Percentiles rank a stretch among this genome's conserved stretches.
Conservation (phyloP, 2,329 filamentous ascomycete genomes). For the Botryosphaeria dothidea region DNA sequence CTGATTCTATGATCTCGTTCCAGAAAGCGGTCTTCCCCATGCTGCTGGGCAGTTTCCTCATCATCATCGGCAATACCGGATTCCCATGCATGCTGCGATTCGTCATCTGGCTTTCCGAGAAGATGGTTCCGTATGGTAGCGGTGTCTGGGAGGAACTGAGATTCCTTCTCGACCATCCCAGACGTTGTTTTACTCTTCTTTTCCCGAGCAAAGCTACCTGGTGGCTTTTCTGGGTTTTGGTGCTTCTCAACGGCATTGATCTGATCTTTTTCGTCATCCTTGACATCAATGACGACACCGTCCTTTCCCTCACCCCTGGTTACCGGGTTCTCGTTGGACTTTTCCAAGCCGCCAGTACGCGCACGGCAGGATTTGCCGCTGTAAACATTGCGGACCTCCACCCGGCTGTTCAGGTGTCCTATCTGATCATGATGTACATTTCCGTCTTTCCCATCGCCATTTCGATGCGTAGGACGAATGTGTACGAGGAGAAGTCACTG, state of each 20-base stretch:
- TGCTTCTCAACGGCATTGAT: slow-evolving; percentile 80
- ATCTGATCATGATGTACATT: slow-evolving; percentile 99
- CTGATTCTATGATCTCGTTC: slow-evolving; percentile 93
- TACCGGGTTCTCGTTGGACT: slow-evolving; percentile 80
- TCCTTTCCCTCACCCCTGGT: slow-evolving; percentile 69
- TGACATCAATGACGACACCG: slow-evolving; percentile 73
- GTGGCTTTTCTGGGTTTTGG: slow-evolving; percentile 89
- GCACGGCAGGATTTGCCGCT: slow-evolving; percentile 86
- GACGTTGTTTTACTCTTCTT: slow-evolving; percentile 91
- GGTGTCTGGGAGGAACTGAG: slow-evolving; percentile 85
- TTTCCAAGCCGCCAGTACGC: slow-evolving; percentile 86
- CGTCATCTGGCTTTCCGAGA: slow-evolving; percentile 80
- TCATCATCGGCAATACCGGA: slow-evolving; percentile 92
- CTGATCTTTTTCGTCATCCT: slow-evolving; percentile 89
- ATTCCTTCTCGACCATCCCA: slow-evolving; percentile 90
- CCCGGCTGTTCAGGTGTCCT: slow-evolving; percentile 89
- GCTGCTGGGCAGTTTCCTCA: slow-evolving; percentile 78
- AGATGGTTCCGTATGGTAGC: slow-evolving; percentile 63
- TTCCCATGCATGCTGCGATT: slow-evolving; percentile 95
- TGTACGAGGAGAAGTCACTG: slow-evolving; percentile 88
- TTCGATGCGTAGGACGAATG: slow-evolving; percentile 88
- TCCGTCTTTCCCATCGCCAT: slow-evolving; percentile 97
- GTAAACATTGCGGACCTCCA: slow-evolving; percentile 78
- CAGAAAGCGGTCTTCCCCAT: slow-evolving; percentile 73
- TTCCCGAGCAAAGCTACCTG: slow-evolving; percentile 90